Evolutionary conservation across 306 rosid species (phyloP).

Genomic region (Begonia masoniana): DNA sequence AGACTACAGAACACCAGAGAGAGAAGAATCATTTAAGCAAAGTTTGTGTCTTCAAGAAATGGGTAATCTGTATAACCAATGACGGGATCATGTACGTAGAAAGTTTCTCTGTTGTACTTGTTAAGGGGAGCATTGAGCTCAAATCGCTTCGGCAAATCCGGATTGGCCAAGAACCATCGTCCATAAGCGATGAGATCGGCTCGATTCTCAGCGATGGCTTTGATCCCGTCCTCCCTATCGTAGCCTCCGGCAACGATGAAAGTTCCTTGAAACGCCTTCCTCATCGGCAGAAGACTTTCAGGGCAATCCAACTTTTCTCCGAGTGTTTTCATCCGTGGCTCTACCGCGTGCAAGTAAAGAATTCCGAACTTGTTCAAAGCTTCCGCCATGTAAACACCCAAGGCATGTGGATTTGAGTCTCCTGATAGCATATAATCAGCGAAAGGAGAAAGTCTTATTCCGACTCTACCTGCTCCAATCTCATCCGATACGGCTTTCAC

Average conservation of each 20-base stretch:
- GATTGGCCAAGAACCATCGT: slow-evolving; percentile 21
- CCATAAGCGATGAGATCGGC: slow-evolving; percentile 18
- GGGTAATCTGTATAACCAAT: slow-evolving; percentile 21
- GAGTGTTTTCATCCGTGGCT: slow-evolving; percentile 46
- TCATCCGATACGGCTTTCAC: too few relatives aligned
- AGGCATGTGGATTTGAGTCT: too few relatives aligned
- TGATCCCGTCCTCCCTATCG: slow-evolving; percentile 16
- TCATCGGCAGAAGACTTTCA: slow-evolving; percentile 26
- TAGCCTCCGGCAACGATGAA: slow-evolving; percentile 20
- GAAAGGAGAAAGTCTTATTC: too few relatives aligned
- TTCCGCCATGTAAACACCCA: too few relatives aligned
- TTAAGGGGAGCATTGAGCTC: slow-evolving; percentile 15
- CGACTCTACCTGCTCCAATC: too few relatives aligned
- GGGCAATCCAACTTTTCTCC: slow-evolving; percentile 9
- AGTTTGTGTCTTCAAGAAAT: slow-evolving; percentile 8
- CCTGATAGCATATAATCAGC: too few relatives aligned
- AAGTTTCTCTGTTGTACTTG: slow-evolving; percentile 8
- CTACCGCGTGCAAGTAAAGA: slow-evolving; percentile 44
- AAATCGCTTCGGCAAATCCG: slow-evolving; percentile 16
- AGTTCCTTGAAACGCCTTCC: slow-evolving; percentile 20
- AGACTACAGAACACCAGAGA: too few relatives aligned
- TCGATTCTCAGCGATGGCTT: slow-evolving; percentile 11
- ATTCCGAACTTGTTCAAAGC: slow-evolving; percentile 28
- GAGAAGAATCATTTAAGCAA: too few relatives aligned
- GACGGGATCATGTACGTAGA: slow-evolving; percentile 11